These are phyloP conservation scores for Hymenochaete sp. DNA, from an alignment of 1,284 basidiomycete species.

Conservation along the genomic window DNA sequence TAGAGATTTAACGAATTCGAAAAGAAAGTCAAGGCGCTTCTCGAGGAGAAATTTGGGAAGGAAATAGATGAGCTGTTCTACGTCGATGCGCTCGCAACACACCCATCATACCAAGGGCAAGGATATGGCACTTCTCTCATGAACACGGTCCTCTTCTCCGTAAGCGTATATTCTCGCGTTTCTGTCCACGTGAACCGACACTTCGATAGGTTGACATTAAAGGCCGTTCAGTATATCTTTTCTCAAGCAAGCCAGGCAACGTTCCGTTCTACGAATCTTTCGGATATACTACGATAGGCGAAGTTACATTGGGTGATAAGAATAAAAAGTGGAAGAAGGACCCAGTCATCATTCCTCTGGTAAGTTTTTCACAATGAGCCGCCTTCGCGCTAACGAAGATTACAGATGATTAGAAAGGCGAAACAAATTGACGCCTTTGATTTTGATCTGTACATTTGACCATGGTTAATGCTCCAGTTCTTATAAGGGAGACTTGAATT, in stretches of 20 bases:
- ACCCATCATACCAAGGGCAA: conserved; percentile 16
- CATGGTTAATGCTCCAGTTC: too few species aligned
- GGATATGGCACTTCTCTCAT: conserved; percentile 18
- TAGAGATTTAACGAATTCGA: conserved; percentile 6
- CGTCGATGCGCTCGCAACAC: conserved; percentile 15
- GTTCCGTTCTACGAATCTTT: conserved; percentile 21
- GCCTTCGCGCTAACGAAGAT: too few species aligned
- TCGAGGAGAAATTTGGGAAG: conserved; percentile 10
- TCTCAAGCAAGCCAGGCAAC: conserved; percentile 20
- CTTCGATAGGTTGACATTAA: conserved; percentile 19
- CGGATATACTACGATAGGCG: conserved; percentile 16
- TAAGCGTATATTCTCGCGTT: not conserved
- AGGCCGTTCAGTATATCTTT: conserved; percentile 17
- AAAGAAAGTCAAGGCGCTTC: conserved; percentile 1
- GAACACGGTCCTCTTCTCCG: conserved; percentile 10
- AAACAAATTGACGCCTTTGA: too few species aligned
- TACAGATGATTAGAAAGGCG: too few species aligned
- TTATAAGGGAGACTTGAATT: too few species aligned
- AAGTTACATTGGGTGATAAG: conserved; percentile 19
- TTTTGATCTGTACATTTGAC: too few species aligned
- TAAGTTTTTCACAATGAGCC: conserved; percentile 13
- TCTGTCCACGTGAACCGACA: not conserved
- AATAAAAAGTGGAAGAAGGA: conserved; percentile 20
- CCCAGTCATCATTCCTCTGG: conserved; percentile 19
- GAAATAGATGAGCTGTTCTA: conserved; percentile 11